A percentile compares a stretch with the other conserved stretches of the same genome.
Evolutionary conservation across 495 filamentous ascomycete genomes (phyloP).

Genomic region (Sabuloglossum arenarium): DNA sequence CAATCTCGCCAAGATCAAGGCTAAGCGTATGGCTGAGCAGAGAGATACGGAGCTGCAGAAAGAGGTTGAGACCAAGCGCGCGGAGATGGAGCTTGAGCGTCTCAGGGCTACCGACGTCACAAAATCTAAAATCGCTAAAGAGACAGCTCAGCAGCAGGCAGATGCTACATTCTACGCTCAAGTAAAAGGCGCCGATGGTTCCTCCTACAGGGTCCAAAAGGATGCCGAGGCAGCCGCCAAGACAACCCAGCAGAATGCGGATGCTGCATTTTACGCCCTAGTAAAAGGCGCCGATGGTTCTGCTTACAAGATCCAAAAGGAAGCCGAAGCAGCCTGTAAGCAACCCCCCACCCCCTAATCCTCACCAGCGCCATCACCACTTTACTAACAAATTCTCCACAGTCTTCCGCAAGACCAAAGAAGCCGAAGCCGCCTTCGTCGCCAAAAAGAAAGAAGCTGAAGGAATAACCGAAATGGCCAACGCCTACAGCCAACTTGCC

Average conservation of each 20-base stretch:
- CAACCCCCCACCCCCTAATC: constrained; percentile 6
- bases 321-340: constrained; percentile 28
- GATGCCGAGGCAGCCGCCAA: too few relatives aligned
- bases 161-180: constrained; percentile 7
- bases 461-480: constrained; percentile 51
- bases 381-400: constrained; percentile 6
- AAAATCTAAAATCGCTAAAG: constrained; percentile 49
- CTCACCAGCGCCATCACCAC: not conserved
- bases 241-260: constrained; percentile 31
- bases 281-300: constrained; percentile 12
- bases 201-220: too few relatives aligned
- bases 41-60: constrained; percentile 58
- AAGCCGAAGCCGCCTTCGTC: constrained; percentile 41
- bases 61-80: constrained; percentile 51
- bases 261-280: constrained; percentile 6
- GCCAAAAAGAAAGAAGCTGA: constrained; percentile 49
- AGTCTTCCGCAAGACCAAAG: constrained; percentile 22
- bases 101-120: constrained; percentile 56
- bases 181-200: constrained; percentile 12
- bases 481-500: constrained; percentile 47
- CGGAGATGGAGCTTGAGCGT: constrained; percentile 57
- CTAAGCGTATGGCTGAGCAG: constrained; percentile 45
- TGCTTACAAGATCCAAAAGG: constrained; percentile 24
- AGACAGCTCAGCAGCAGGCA: constrained; percentile 51
- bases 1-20: constrained; percentile 47